Base-by-base conservation (phyloP, 192 early-diverging fungal species). In the Pecoramyces ruminantium region DNA sequence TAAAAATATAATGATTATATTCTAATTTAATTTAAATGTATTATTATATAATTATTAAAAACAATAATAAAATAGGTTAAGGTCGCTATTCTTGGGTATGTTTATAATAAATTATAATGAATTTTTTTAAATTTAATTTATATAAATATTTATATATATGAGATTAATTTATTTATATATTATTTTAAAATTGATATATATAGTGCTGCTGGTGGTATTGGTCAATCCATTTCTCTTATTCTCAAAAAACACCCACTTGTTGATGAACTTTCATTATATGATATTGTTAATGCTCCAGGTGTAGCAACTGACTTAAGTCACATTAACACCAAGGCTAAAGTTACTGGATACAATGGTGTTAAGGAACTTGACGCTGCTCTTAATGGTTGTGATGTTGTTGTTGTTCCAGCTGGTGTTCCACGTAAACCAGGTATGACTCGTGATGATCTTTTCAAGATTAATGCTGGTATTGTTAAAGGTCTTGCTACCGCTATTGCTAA, bases 341-440 rank as follows among this genome's bases (percentile, higher is more conserved):
- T 87, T 16, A 85, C 81, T 27, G 90, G 88, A 6, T 89, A 86
- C 87, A 85, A 84, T 78, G 88, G 88, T 28, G 86, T 86, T 80
- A 88, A 87, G 28, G 79, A 87, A 81, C 81, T 92, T 17, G 85
- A 84, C 29, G 86, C 78, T 30, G 90, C 90, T 29, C 84, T 92
- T 58, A 85, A 29, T 15, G 89, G 87, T 39, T 83, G 83, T 27
- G 84, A 89, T 84, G 81, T 92, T 77, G 88, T 92, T 78, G 88
- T 92, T 80, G 88, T 92, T 78, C 90, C 90, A 78, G 90, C 90
- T 80, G 90, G 90, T 79, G 89, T 92, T 29, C 90, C 90, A 29
- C 84, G 90, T 30, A 92, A 92, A 85, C 90, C 90, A 40, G 90
- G 90, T n/a, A 92, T 92, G 90, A 92, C 90, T 78, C 87, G 90